Percentiles rank a stretch among this genome's conserved stretches.
These are phyloP conservation scores for Seiridium cupressi DNA, from an alignment of 2,329 filamentous ascomycete genomes.

Conservation along the genomic window DNA sequence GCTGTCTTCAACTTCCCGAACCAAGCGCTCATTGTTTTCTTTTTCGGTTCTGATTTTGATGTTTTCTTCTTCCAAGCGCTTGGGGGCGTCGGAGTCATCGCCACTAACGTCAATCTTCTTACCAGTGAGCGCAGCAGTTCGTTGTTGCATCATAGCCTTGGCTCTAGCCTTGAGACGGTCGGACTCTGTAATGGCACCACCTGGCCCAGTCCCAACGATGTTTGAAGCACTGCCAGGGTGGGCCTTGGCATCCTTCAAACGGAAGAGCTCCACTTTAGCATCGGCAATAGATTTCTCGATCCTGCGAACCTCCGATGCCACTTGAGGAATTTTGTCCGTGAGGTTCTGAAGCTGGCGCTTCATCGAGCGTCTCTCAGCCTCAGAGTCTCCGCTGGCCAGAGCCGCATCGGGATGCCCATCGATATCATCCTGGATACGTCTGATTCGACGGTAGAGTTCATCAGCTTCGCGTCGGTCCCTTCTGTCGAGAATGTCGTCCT, in stretches of 20 bases:
- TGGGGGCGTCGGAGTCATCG: conserved; percentile 76
- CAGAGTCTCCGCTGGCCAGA: conserved; percentile 71
- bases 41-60: conserved; percentile 78
- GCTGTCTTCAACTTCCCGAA: conserved; percentile 93
- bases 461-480: conserved; percentile 90
- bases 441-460: conserved; percentile 88
- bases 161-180: conserved; percentile 93
- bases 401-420: conserved; percentile 82
- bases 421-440: conserved; percentile 91
- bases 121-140: conserved; percentile 87
- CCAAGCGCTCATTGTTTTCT: conserved; percentile 95
- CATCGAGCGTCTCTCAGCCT: conserved; percentile 81
- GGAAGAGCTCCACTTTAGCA: conserved; percentile 87
- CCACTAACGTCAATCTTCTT: conserved; percentile 68
- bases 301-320: conserved; percentile 87
- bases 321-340: conserved; percentile 85
- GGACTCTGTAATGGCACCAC: conserved; percentile 85
- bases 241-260: conserved; percentile 87
- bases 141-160: conserved; percentile 98
- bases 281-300: conserved; percentile 93
- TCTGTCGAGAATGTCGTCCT: conserved; percentile 88
- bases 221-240: conserved; percentile 77
- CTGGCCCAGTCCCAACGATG: conserved; percentile 90
- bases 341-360: conserved; percentile 87
- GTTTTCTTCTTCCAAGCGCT: conserved; percentile 85